phyloP scores from a whole-genome alignment of 306 rosid genomes.

The Citrullus colocynthis region DNA sequence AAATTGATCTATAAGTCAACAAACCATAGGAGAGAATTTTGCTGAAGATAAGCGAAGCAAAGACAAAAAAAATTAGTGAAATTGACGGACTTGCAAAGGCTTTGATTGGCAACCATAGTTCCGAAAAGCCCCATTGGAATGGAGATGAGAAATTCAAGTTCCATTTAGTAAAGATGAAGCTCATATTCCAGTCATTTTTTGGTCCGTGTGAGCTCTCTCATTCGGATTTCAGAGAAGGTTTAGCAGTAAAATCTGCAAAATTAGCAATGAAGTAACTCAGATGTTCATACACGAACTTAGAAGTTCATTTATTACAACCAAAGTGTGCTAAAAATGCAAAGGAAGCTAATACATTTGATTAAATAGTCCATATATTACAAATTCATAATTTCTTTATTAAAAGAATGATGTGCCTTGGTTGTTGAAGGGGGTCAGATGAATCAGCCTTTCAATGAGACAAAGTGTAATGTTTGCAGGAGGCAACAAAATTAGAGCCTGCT shows the following conservation, averaged over 20 bases:
- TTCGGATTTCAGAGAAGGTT: not conserved
- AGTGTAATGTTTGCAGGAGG: too few relatives aligned
- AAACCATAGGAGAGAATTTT: not conserved
- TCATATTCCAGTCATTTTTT: not conserved
- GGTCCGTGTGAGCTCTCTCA: not conserved
- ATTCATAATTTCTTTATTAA: too few relatives aligned
- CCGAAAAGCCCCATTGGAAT: constrained; percentile 19
- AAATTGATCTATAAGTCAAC: constrained; percentile 4
- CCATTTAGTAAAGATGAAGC: not conserved
- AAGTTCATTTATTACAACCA: not conserved
- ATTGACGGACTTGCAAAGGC: constrained; percentile 7
- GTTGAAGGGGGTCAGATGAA: too few relatives aligned
- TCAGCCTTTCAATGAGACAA: too few relatives aligned
- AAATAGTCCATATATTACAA: not conserved
- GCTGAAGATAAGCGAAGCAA: constrained; percentile 5
- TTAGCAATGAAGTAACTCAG: not conserved
- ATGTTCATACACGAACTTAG: not conserved
- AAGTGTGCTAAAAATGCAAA: not conserved
- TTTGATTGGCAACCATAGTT: constrained; percentile 6
- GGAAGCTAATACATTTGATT: not conserved
- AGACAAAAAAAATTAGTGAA: constrained; percentile 9
- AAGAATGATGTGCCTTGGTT: too few relatives aligned
- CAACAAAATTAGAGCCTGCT: too few relatives aligned
- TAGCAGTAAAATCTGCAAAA: not conserved
- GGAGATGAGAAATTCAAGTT: not conserved